Evolutionary conservation across 1,139 yeast species (phyloP).

Genomic region (Entelexis paramagnoliae): DNA sequence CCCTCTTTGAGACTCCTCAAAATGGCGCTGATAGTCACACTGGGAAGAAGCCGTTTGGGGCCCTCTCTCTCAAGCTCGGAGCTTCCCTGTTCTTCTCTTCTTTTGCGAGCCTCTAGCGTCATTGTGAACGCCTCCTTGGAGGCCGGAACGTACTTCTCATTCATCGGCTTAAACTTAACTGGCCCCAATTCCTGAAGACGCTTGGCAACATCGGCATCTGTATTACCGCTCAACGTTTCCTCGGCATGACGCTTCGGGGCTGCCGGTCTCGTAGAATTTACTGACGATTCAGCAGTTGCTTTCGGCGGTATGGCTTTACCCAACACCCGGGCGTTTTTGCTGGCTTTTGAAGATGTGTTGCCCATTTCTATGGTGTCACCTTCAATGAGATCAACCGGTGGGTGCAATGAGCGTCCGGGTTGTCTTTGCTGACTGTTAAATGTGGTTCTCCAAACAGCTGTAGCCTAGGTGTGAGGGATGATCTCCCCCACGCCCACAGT

Average conservation of each 20-base stretch:
- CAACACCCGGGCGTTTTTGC: slow-evolving; percentile 8
- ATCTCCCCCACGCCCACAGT: too few species aligned
- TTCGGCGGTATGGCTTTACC: background rate
- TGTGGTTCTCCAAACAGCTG: background rate
- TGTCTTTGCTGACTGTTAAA: background rate
- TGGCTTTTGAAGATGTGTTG: slow-evolving; percentile 15
- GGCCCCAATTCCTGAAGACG: slow-evolving; percentile 19
- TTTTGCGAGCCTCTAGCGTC: slow-evolving; percentile 20
- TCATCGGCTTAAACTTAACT: slow-evolving; percentile 5
- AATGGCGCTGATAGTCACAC: slow-evolving; percentile 24
- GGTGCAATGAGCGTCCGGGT: too few species aligned
- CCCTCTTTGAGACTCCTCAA: slow-evolving; percentile 21
- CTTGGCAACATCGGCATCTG: slow-evolving; percentile 14
- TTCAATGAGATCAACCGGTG: too few species aligned
- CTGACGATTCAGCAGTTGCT: background rate
- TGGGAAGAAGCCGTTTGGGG: slow-evolving; percentile 16
- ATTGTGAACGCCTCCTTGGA: slow-evolving; percentile 15
- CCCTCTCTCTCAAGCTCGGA: slow-evolving; percentile 8
- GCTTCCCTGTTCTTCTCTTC: slow-evolving; percentile 8
- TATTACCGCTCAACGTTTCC: slow-evolving; percentile 1
- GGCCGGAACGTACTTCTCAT: slow-evolving; percentile 17
- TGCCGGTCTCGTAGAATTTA: slow-evolving; percentile 5
- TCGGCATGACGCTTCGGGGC: background rate
- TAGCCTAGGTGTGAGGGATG: too few species aligned
- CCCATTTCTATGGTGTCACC: too few species aligned